phyloP scores from a whole-genome alignment of 2,329 filamentous ascomycete species.

The Plenodomus lindquistii region DNA sequence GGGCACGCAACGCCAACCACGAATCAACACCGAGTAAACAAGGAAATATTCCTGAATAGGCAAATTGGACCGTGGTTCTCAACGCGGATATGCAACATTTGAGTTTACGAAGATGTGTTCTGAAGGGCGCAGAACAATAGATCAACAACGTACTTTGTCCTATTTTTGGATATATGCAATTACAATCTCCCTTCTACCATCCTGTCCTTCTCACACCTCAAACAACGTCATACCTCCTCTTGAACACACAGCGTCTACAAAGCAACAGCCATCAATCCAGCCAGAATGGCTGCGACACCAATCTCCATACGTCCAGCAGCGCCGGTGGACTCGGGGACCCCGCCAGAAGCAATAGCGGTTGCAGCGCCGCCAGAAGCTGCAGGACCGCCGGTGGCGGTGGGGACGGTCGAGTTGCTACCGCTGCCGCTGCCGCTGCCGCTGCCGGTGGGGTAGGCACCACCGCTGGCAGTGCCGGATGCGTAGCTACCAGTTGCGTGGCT shows the following conservation, averaged over 20 bases:
- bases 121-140: neutral
- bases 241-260: slow-evolving; percentile 19
- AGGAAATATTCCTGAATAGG: too few species aligned
- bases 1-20: too few species aligned
- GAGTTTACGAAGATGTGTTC: neutral
- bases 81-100: neutral
- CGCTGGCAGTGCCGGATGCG: slow-evolving; percentile 9
- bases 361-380: slow-evolving; percentile 5
- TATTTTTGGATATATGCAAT: neutral
- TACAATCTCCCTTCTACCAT: neutral
- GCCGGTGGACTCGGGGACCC: slow-evolving; percentile 17
- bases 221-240: neutral
- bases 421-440: slow-evolving; percentile 1
- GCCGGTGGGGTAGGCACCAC: slow-evolving; percentile 9
- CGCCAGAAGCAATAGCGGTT: slow-evolving; percentile 10
- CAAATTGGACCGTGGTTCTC: too few species aligned
- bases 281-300: slow-evolving; percentile 27
- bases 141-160: neutral
- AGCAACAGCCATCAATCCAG: slow-evolving; percentile 27
- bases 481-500: slow-evolving; percentile 13
- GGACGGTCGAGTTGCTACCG: slow-evolving; percentile 5
- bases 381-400: slow-evolving; percentile 10
- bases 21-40: too few species aligned
- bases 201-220: neutral
- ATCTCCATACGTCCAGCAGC: slow-evolving; percentile 29